Percentiles rank a stretch among this genome's conserved stretches.
These are phyloP conservation scores for Whalleya microplaca DNA, from an alignment of 2,329 filamentous ascomycete genomes.

Conservation along the genomic window DNA sequence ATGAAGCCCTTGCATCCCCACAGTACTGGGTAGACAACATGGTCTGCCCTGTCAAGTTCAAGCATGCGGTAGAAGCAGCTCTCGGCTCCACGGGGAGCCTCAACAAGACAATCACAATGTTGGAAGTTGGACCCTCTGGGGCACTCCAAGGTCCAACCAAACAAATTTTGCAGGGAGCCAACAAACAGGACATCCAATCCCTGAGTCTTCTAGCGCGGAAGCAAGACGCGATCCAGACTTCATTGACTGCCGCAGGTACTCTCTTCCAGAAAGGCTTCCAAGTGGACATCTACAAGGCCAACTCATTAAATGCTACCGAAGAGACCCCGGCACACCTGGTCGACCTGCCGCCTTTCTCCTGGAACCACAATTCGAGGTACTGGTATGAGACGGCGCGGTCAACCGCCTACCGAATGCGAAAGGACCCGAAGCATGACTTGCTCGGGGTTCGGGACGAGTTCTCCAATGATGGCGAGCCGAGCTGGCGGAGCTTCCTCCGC, in stretches of 20 bases:
- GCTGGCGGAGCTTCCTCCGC: conserved; percentile 43
- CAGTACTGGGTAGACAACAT: conserved; percentile 40
- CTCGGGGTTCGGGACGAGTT: conserved; percentile 40
- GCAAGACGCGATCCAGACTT: conserved; percentile 36
- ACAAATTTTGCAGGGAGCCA: conserved; percentile 37
- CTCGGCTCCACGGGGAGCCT: conserved; percentile 17
- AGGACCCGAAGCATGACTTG: conserved; percentile 43
- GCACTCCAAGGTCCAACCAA: conserved; percentile 41
- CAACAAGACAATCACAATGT: conserved; percentile 27
- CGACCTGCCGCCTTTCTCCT: conserved; percentile 49
- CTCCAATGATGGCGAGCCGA: conserved; percentile 36
- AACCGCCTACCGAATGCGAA: conserved; percentile 39
- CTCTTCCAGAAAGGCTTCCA: conserved; percentile 37
- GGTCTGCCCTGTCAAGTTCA: conserved; percentile 43
- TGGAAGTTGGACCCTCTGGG: conserved; percentile 43
- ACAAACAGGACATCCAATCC: conserved; percentile 28
- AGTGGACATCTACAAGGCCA: conserved; percentile 37
- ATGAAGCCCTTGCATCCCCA: conserved; percentile 26
- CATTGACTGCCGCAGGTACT: conserved; percentile 33
- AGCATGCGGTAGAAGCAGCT: conserved; percentile 34
- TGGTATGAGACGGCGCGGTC: conserved; percentile 44
- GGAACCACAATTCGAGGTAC: conserved; percentile 47
- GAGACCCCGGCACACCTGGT: conserved; percentile 36
- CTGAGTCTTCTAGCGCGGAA: conserved; percentile 35
- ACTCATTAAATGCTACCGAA: conserved; percentile 35